phyloP scores from a whole-genome alignment of 306 rosid genomes.

The Arachis hypogaea region DNA sequence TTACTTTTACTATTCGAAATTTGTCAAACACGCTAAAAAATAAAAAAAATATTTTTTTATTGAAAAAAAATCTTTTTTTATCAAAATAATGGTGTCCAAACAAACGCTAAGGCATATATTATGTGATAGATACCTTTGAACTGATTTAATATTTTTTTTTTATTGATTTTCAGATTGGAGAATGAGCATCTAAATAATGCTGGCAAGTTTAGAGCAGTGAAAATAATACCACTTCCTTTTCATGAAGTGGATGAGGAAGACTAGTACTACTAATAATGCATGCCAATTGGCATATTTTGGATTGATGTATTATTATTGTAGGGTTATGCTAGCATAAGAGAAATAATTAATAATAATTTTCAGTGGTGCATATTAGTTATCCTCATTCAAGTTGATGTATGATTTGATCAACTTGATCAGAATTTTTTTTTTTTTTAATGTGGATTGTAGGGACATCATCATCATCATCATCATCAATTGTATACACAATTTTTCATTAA shows the following conservation, averaged over 20 bases:
- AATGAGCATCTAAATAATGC: slow-evolving; percentile 99
- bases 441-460: slow-evolving; percentile 37
- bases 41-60: too few species aligned
- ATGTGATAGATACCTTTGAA: not conserved
- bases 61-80: too few species aligned
- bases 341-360: not conserved
- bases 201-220: slow-evolving; percentile 98
- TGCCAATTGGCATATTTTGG: not conserved
- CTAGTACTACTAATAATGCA: slow-evolving; percentile 35
- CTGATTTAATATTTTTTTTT: slow-evolving; percentile 7
- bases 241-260: slow-evolving; percentile 96
- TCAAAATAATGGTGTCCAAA: too few species aligned
- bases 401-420: slow-evolving; percentile 48
- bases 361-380: slow-evolving; percentile 34
- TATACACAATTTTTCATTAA: slow-evolving; percentile 50
- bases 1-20: too few species aligned
- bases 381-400: slow-evolving; percentile 59
- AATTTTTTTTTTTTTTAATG: slow-evolving; percentile 29
- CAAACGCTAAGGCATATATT: not conserved
- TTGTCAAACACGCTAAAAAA: too few species aligned
- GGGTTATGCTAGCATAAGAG: not conserved
- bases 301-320: not conserved
- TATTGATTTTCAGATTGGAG: slow-evolving; percentile 72
- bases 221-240: slow-evolving; percentile 93
- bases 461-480: slow-evolving; percentile 51